phyloP scores from a whole-genome alignment of 495 filamentous ascomycete species.

The Penicillium diatomitis region DNA sequence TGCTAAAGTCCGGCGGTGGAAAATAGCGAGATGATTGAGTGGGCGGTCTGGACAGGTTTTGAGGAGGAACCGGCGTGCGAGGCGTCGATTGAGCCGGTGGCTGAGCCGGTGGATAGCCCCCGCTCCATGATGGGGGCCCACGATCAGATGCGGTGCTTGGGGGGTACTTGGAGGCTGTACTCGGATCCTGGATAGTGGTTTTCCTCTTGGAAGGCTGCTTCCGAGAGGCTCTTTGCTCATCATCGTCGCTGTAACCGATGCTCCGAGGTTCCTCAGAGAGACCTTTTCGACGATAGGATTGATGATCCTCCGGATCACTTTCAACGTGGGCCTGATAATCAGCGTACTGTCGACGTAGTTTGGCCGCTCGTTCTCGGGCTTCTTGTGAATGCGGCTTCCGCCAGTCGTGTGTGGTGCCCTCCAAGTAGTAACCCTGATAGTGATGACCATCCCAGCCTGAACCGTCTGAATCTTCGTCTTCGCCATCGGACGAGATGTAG shows the following conservation, averaged over 20 bases:
- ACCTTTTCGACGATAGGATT: conserved; percentile 1
- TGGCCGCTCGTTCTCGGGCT: conserved; percentile 18
- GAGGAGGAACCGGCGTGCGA: conserved; percentile 4
- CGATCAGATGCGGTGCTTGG: conserved; percentile 1
- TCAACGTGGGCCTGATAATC: conserved; percentile 31
- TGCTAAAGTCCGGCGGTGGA: conserved; percentile 2
- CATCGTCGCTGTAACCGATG: conserved; percentile 15
- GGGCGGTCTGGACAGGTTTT: conserved; percentile 1
- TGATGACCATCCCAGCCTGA: conserved; percentile 17
- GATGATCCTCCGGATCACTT: conserved; percentile 27
- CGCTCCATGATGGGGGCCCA: conserved; percentile 6
- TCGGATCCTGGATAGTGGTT: conserved; percentile 7
- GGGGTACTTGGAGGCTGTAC: conserved; percentile 9
- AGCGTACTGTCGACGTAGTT: conserved; percentile 20
- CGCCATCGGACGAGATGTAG: conserved; percentile 15
- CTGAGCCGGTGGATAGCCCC: conserved; percentile 10
- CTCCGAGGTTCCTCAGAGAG: neutral
- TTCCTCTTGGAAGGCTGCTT: conserved; percentile 9
- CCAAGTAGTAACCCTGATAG: conserved; percentile 27
- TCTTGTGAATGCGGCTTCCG: conserved; percentile 26
- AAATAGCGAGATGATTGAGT: conserved; percentile 6
- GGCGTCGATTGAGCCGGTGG: conserved; percentile 7
- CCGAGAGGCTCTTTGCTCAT: conserved; percentile 11
- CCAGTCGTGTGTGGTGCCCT: conserved; percentile 25
- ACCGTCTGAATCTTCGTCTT: conserved; percentile 23